These are phyloP conservation scores for Aspergillus sp. DNA, from an alignment of 2,329 filamentous ascomycete genomes.

Conservation along the genomic window DNA sequence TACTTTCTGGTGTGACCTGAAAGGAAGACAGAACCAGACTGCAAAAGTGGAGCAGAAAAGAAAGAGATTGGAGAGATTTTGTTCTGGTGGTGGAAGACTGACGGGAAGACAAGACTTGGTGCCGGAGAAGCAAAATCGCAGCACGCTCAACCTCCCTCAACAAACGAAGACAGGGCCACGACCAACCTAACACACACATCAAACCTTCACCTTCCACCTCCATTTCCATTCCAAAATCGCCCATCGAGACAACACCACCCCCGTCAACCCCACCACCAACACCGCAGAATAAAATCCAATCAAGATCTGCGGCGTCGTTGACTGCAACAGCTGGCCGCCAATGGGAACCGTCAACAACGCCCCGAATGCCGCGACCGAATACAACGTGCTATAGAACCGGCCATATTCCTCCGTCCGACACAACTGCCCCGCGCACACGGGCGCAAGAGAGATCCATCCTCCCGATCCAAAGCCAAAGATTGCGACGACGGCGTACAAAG, in stretches of 20 bases:
- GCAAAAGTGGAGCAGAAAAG: too few relatives aligned
- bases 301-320: conserved; percentile 49
- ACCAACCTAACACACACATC: background rate
- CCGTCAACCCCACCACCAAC: conserved; percentile 40
- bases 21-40: too few relatives aligned
- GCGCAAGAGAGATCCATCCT: conserved; percentile 51
- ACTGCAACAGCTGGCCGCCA: conserved; percentile 52
- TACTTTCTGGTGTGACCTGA: too few relatives aligned
- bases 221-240: conserved; percentile 43
- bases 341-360: conserved; percentile 53
- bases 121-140: too few relatives aligned
- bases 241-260: conserved; percentile 39
- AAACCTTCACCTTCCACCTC: conserved; percentile 43
- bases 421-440: conserved; percentile 53
- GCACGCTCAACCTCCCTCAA: too few relatives aligned
- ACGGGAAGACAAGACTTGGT: too few relatives aligned
- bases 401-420: conserved; percentile 55
- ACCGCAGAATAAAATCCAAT: conserved; percentile 54
- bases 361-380: conserved; percentile 52
- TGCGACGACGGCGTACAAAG: conserved; percentile 51
- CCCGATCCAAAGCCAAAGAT: conserved; percentile 57
- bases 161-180: background rate
- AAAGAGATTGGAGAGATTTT: too few relatives aligned
- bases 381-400: conserved; percentile 54
- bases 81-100: too few relatives aligned